Evolutionary conservation across 1,284 basidiomycete species (phyloP).

Genomic region (Acaromyces ingoldii): DNA sequence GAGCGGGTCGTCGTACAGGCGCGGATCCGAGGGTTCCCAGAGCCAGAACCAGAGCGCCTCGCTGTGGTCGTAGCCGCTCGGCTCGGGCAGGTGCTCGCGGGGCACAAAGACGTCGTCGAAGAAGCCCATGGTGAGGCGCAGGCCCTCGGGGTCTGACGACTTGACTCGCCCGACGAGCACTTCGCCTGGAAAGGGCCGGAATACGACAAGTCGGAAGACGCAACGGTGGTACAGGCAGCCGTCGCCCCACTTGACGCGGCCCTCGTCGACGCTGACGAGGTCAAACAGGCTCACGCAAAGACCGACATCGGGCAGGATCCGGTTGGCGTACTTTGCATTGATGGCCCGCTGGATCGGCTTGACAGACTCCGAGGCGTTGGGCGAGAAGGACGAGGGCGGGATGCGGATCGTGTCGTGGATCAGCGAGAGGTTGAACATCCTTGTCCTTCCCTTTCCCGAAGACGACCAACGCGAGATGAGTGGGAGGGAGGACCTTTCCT

Average conservation of each 20-base stretch:
- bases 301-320: slow-evolving; percentile 7
- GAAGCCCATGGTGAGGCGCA: slow-evolving; percentile 81
- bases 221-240: slow-evolving; percentile 92
- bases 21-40: slow-evolving; percentile 45
- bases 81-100: slow-evolving; percentile 64
- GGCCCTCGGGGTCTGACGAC: slow-evolving; percentile 73
- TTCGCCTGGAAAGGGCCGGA: slow-evolving; percentile 84
- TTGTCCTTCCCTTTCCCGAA: no score
- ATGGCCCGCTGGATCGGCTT: no score
- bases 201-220: slow-evolving; percentile 83
- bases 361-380: no score
- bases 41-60: slow-evolving; percentile 53
- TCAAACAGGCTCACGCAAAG: slow-evolving; percentile 9
- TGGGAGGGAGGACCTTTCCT: no score
- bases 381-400: no score
- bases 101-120: slow-evolving; percentile 87
- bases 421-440: no score
- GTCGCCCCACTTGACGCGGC: slow-evolving; percentile 88
- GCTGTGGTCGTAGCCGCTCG: slow-evolving; percentile 60
- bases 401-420: no score
- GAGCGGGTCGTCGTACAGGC: slow-evolving; percentile 21
- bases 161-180: slow-evolving; percentile 83
- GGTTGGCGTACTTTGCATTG: slow-evolving; percentile 7
- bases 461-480: no score
- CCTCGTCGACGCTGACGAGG: slow-evolving; percentile 2